Conservation (phyloP, 1,284 basidiomycete species). For the Microbotryum scabiosae region DNA sequence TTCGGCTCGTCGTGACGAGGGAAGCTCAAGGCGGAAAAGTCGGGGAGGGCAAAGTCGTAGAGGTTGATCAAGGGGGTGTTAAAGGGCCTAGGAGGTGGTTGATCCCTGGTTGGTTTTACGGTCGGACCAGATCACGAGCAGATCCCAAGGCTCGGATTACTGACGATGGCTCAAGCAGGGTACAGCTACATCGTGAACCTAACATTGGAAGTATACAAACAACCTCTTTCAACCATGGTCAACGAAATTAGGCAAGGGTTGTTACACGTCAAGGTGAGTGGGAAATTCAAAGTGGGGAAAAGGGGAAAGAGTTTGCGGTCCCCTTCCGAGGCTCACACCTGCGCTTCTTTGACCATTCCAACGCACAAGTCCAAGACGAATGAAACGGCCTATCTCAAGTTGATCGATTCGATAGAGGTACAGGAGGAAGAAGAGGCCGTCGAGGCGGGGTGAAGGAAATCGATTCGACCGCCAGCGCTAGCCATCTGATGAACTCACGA, state of each 20-base stretch:
- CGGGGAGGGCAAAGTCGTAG: not conserved
- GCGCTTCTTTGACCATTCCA: too few relatives aligned
- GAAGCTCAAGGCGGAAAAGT: constrained; percentile 8
- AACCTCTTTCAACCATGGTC: constrained; percentile 22
- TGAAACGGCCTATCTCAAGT: too few relatives aligned
- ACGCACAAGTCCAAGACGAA: too few relatives aligned
- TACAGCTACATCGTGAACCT: constrained; percentile 21
- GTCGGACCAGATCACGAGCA: too few relatives aligned
- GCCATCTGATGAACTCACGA: too few relatives aligned
- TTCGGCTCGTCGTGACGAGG: constrained; percentile 26
- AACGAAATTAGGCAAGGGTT: constrained; percentile 12
- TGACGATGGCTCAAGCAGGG: not conserved
- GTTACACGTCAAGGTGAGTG: constrained; percentile 13
- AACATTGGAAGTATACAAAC: constrained; percentile 24
- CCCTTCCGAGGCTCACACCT: too few relatives aligned
- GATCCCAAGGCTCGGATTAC: not conserved
- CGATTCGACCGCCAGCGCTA: too few relatives aligned
- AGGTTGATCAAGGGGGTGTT: constrained; percentile 1
- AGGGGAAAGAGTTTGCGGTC: too few relatives aligned
- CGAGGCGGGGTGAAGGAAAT: too few relatives aligned
- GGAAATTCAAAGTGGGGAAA: too few relatives aligned
- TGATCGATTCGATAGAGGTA: too few relatives aligned
- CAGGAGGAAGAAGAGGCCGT: too few relatives aligned
- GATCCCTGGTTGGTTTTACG: constrained; percentile 16
- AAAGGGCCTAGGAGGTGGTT: constrained; percentile 24